A percentile compares a stretch with the other conserved stretches of the same genome.
Evolutionary conservation across 2,329 filamentous ascomycete species (phyloP).

Genomic region (Sporothrix pallida): DNA sequence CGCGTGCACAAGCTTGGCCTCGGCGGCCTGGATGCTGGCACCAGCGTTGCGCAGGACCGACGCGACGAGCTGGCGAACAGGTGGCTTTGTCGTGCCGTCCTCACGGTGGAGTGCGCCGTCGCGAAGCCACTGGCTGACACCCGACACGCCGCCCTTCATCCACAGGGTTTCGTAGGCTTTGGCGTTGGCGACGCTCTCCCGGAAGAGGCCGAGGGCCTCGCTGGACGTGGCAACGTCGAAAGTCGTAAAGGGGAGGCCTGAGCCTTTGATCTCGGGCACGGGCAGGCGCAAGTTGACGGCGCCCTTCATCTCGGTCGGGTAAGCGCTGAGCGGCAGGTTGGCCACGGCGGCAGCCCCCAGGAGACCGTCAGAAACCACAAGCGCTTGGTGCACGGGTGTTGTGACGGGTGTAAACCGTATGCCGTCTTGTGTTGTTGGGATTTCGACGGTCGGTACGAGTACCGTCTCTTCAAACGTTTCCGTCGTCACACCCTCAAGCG

Average conservation of each 20-base stretch:
- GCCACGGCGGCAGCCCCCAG: slow-evolving; percentile 65
- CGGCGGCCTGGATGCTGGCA: slow-evolving; percentile 57
- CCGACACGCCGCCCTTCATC: slow-evolving; percentile 72
- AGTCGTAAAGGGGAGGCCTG: slow-evolving; percentile 55
- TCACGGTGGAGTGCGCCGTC: slow-evolving; percentile 49
- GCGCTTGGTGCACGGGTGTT: slow-evolving; percentile 82
- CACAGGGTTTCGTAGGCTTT: slow-evolving; percentile 75
- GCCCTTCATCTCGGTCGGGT: slow-evolving; percentile 53
- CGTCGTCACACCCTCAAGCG: slow-evolving; percentile 44
- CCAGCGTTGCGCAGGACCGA: slow-evolving; percentile 67
- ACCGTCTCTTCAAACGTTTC: slow-evolving; percentile 66
- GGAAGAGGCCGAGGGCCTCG: slow-evolving; percentile 69
- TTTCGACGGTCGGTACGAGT: slow-evolving; percentile 77
- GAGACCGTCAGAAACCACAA: slow-evolving; percentile 76
- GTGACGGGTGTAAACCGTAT: slow-evolving; percentile 67
- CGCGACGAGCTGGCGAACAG: slow-evolving; percentile 68
- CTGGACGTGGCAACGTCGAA: slow-evolving; percentile 69
- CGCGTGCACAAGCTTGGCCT: slow-evolving; percentile 48
- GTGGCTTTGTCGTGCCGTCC: slow-evolving; percentile 63
- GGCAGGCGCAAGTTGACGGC: slow-evolving; percentile 58
- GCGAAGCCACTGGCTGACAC: slow-evolving; percentile 70
- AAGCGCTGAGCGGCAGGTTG: slow-evolving; percentile 50
- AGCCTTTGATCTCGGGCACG: slow-evolving; percentile 49
- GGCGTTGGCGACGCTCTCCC: slow-evolving; percentile 71
- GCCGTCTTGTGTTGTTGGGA: slow-evolving; percentile 62